Evolutionary conservation across 352 stramenopile species (phyloP), one percentile per base, ranked within the genome.

Genomic region (Phytophthora litchii): DNA sequence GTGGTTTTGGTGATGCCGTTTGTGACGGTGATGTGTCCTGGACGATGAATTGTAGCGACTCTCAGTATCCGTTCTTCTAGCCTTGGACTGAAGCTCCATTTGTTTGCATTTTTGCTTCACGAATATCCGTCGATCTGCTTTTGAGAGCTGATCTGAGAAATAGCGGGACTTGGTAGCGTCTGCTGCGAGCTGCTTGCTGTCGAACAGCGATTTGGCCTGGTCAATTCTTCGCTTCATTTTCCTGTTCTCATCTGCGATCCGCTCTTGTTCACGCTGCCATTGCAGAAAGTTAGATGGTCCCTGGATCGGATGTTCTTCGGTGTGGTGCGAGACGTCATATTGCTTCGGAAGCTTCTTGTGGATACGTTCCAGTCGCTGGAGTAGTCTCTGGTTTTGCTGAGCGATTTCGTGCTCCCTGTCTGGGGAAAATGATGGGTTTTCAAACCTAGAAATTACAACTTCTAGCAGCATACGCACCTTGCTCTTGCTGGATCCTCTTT

Each of bases 281-380:
- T 56, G 20, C 0, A 29, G 19, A 0, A 58, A 64, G 53, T 88
- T 87, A 17, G 74, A 67, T 0, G 67, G 54, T 0, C 72, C 60
- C 4, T 72, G 71, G 3, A 72, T 76, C 16, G 77, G 54, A 17
- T 83, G 55, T 10, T 72, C 69, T 6, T 82, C 64, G 0, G 56
- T 67, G 32, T 85, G 72, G 38, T 86, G 80, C 3, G 76, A 88
- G 29, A 88, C 59, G 29, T 90, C 80, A 29, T 83, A 88, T 35
- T 80, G 71, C 54, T 83, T 85, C 11, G 78, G 80, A 0, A 86
- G 6, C 23, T 79, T 67, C 27, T 64, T 60, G 46, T 88, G 80
- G 43, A 88, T 88, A 6, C 64, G 66, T 54, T 88, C 80, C 13
- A 90, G 68, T 2, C 65, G 65, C 19, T 73, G 29, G 6, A 90